Evolutionary conservation across 2,329 filamentous ascomycete genomes (phyloP), one percentile per base, ranked within the genome.

Genomic region (Pyricularia sp.): DNA sequence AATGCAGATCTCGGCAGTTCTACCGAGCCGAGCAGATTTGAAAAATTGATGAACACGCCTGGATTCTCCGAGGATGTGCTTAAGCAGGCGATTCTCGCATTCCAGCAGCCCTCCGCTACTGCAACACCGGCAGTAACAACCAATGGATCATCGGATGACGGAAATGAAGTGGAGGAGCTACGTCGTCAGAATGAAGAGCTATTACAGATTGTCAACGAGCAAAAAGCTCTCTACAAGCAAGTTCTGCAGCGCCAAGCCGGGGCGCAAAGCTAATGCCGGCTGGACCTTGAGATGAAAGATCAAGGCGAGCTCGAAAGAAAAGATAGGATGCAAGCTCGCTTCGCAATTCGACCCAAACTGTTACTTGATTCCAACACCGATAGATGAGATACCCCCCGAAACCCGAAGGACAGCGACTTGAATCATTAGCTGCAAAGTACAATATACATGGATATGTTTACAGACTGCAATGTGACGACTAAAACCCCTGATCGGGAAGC

Each of bases 61-160:
- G 83, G 83, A 0, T 78, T 86, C 64, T 75, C 80, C 0, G 69
- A 73, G 4, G 76, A 79, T 19, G 72, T 77, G 1, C 71, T 87
- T 35, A 79, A 84, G 67, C 73, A 76, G 60, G 83, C 82, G 13
- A 77, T 84, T 28, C 71, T 79, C 3, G 75, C 78, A 6, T 78
- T 85, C 61, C 75, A 76, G 40, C 74, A 72, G 10, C 19, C 72
- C 73, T 64, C 68, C 68, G 19, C 72, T 60, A 12, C 53, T 26
- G 49, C 53, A 31, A 22, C 30, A 30, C 22, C 55, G 63, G 49
- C 60, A 31, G 33, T 53, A 13, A 26, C 24, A 22, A n/a, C 22
- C 7, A 30, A 75, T 3, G 66, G 64, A 3, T 66, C 68, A 30
- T 70, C 69, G 31, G 66, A 67, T 1, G 65, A 70, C 60, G 71